Evolutionary conservation across 2,329 filamentous ascomycete genomes (phyloP).

Genomic region (Alternaria metachromatica): DNA sequence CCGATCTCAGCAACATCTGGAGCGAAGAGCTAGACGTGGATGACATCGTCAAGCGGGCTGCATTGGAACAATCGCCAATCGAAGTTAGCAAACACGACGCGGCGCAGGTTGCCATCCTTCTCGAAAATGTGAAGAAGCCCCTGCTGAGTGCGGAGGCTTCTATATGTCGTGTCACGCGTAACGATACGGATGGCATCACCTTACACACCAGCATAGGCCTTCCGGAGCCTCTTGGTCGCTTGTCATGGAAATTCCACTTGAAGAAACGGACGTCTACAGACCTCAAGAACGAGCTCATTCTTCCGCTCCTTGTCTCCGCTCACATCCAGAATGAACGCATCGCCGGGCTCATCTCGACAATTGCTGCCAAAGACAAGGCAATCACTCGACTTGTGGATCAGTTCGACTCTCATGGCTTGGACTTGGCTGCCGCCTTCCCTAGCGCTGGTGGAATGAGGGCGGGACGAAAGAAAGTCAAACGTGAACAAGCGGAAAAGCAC

Average conservation of each 20-base stretch:
- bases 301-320: slow-evolving; percentile 60
- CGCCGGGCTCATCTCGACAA: slow-evolving; percentile 55
- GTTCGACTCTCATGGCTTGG: slow-evolving; percentile 62
- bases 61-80: slow-evolving; percentile 70
- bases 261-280: slow-evolving; percentile 48
- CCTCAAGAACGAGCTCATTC: slow-evolving; percentile 59
- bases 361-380: slow-evolving; percentile 65
- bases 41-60: slow-evolving; percentile 68
- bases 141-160: slow-evolving; percentile 50
- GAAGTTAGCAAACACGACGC: slow-evolving; percentile 71
- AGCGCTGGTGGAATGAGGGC: slow-evolving; percentile 56
- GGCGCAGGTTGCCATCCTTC: slow-evolving; percentile 71
- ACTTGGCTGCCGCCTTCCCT: slow-evolving; percentile 65
- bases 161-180: slow-evolving; percentile 42
- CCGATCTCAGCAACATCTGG: slow-evolving; percentile 79
- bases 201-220: slow-evolving; percentile 67
- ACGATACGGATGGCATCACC: slow-evolving; percentile 47
- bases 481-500: slow-evolving; percentile 60
- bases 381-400: slow-evolving; percentile 65
- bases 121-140: slow-evolving; percentile 66
- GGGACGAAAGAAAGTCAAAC: slow-evolving; percentile 53
- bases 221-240: slow-evolving; percentile 65
- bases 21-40: slow-evolving; percentile 66
- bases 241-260: slow-evolving; percentile 71
- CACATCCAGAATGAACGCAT: slow-evolving; percentile 57